Evolutionary conservation across 2,329 filamentous ascomycete genomes (phyloP).

Genomic region (Calcarisporium arbuscula): DNA sequence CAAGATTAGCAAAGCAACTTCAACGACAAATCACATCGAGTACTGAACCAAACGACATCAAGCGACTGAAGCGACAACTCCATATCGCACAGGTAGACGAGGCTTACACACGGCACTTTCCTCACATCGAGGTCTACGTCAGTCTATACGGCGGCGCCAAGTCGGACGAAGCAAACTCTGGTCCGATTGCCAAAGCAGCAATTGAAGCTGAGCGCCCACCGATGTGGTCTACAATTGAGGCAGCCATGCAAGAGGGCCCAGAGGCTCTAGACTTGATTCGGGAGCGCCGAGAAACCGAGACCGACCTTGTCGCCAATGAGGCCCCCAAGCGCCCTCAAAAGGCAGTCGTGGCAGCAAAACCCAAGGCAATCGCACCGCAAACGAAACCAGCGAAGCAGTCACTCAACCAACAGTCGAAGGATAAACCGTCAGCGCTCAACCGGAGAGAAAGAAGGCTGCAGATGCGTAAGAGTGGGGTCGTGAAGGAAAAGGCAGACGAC

Average conservation of each 20-base stretch:
- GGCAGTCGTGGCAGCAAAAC: slow-evolving; percentile 7
- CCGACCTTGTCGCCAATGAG: slow-evolving; percentile 8
- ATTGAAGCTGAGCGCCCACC: slow-evolving; percentile 43
- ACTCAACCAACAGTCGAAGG: slow-evolving; percentile 15
- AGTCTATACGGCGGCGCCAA: slow-evolving; percentile 49
- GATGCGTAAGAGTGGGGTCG: slow-evolving; percentile 22
- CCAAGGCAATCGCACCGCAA: no score
- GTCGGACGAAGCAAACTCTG: slow-evolving; percentile 26
- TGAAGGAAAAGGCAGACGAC: slow-evolving; percentile 27
- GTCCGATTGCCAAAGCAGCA: slow-evolving; percentile 34
- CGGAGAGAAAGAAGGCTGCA: slow-evolving; percentile 27
- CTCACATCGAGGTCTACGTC: slow-evolving; percentile 64
- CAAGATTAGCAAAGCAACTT: slow-evolving; percentile 58
- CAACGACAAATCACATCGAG: slow-evolving; percentile 48
- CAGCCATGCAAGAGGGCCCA: slow-evolving; percentile 52
- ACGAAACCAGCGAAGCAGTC: slow-evolving; percentile 14
- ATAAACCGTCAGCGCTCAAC: slow-evolving; percentile 23
- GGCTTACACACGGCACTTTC: slow-evolving; percentile 68
- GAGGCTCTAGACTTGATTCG: slow-evolving; percentile 47
- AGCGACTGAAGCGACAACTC: slow-evolving; percentile 48
- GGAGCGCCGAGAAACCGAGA: slow-evolving; percentile 48
- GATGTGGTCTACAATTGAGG: slow-evolving; percentile 65
- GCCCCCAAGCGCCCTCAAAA: slow-evolving; percentile 1
- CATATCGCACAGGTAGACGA: slow-evolving; percentile 67
- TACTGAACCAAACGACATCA: slow-evolving; percentile 44